phyloP scores from a whole-genome alignment of 2,329 filamentous ascomycete genomes.

The Aspergillus candidus region DNA sequence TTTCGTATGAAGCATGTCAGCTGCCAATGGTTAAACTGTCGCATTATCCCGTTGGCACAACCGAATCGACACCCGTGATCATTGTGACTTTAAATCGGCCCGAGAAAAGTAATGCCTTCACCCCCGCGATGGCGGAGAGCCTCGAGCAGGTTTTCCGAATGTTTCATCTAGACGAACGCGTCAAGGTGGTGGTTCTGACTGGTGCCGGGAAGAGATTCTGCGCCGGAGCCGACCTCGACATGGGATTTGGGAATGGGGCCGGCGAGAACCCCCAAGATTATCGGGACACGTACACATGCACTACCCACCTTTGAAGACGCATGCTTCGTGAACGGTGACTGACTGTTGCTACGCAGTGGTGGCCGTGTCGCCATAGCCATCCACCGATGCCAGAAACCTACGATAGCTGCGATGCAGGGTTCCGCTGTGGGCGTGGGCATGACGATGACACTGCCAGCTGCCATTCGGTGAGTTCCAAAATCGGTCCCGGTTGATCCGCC shows the following conservation, averaged over 20 bases:
- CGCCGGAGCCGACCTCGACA: constrained; percentile 53
- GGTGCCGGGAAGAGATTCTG: constrained; percentile 52
- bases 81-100: constrained; percentile 61
- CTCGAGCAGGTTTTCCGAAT: constrained; percentile 50
- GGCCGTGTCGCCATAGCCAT: constrained; percentile 52
- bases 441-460: constrained; percentile 55
- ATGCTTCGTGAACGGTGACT: too few species aligned
- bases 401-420: constrained; percentile 55
- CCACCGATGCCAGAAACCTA: constrained; percentile 53
- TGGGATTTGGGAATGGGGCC: constrained; percentile 19
- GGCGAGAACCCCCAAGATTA: background rate
- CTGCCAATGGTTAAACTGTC: constrained; percentile 13
- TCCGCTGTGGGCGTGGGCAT: constrained; percentile 56
- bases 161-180: constrained; percentile 50
- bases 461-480: background rate
- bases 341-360: constrained; percentile 19
- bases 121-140: constrained; percentile 56
- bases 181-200: constrained; percentile 52
- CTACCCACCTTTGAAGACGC: too few species aligned
- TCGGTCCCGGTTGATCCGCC: too few species aligned
- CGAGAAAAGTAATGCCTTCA: constrained; percentile 60
- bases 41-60: constrained; percentile 36
- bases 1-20: background rate
- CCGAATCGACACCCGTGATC: constrained; percentile 55
- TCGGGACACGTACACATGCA: too few species aligned